These are phyloP conservation scores for Candida ulmi DNA, from an alignment of 805 yeast species.

Conservation along the genomic window DNA sequence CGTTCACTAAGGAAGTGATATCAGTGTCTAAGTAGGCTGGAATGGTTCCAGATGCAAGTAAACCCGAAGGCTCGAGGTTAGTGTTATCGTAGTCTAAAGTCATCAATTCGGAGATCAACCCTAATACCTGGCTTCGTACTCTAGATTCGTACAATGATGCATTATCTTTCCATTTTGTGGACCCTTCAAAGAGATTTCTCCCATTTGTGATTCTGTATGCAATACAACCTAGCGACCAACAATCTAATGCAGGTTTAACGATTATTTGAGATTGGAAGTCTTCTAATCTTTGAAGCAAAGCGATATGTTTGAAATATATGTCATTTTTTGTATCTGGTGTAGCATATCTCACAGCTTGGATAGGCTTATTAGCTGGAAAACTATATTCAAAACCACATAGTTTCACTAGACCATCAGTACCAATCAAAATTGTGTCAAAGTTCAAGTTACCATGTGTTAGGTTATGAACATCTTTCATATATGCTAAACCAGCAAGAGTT, in stretches of 20 bases:
- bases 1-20: too few species aligned
- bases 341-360: neutral
- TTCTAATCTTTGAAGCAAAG: slow-evolving; percentile 2
- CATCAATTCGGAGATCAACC: neutral
- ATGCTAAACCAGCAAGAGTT: slow-evolving; percentile 5
- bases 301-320: slow-evolving; percentile 4
- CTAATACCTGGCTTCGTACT: neutral
- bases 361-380: neutral
- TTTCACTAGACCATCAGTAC: slow-evolving; percentile 6
- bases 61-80: neutral
- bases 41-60: too few species aligned
- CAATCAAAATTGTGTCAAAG: slow-evolving; percentile 5
- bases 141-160: neutral
- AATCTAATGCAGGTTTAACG: slow-evolving; percentile 2
- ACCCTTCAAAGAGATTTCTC: slow-evolving; percentile 1
- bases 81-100: neutral
- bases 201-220: slow-evolving; percentile 3
- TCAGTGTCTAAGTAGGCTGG: too few species aligned
- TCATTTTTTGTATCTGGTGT: neutral
- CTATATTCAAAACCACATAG: slow-evolving; percentile 8
- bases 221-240: slow-evolving; percentile 12
- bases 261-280: neutral
- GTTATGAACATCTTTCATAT: neutral
- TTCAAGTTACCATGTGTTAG: slow-evolving; percentile 13
- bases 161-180: neutral